A percentile compares a stretch with the other conserved stretches of the same genome.
Conservation (phyloP, 2,329 filamentous ascomycete species). For the Monosporascus cannonballus region DNA sequence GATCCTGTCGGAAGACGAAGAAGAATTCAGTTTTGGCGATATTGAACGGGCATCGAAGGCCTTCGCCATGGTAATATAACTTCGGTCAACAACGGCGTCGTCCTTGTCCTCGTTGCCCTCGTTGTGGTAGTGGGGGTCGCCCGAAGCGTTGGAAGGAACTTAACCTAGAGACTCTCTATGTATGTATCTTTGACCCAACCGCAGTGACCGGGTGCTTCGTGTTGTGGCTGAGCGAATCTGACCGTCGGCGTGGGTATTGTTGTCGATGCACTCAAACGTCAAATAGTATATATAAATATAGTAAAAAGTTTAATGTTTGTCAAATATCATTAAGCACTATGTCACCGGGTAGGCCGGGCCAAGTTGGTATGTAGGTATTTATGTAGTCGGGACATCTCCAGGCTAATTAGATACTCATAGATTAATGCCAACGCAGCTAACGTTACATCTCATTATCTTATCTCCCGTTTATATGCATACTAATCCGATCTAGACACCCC, state of each 20-base stretch:
- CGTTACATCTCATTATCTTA: too few species aligned
- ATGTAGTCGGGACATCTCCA: background rate
- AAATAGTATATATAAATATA: too few species aligned
- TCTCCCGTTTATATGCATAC: too few species aligned
- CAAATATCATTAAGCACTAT: background rate
- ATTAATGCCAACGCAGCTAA: too few species aligned
- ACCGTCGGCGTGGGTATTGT: background rate
- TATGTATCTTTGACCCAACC: too few species aligned
- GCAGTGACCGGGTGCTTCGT: background rate
- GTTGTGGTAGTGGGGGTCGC: background rate
- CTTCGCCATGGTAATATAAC: conserved; percentile 13
- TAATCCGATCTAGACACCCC: too few species aligned
- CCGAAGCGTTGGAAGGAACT: background rate
- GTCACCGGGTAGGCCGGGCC: background rate
- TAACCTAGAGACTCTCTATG: background rate
- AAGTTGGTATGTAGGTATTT: background rate
- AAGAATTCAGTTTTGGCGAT: conserved; percentile 36
- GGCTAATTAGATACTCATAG: too few species aligned
- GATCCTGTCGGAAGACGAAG: conserved; percentile 43
- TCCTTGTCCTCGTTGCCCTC: background rate
- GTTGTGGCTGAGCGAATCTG: background rate
- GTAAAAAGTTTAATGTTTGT: background rate
- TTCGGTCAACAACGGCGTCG: background rate
- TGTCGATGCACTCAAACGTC: too few species aligned
- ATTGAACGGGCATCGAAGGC: conserved; percentile 18